Evolutionary conservation across 176 grass and related monocot genomes (phyloP).

Genomic region (Zea luxurians): DNA sequence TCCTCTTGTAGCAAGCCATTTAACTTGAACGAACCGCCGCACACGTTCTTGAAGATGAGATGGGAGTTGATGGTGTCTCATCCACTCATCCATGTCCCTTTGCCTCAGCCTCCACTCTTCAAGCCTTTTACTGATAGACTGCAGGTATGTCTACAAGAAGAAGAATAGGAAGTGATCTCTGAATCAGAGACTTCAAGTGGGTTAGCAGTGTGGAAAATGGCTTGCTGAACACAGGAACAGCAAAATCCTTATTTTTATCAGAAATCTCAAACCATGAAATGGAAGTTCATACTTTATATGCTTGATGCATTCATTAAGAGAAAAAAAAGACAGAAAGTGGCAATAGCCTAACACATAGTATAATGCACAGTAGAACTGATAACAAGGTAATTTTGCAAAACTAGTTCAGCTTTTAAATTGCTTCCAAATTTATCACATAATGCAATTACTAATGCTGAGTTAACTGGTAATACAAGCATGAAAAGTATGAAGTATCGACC

Average conservation of each 20-base stretch:
- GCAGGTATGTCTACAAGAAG: slow-evolving; percentile 70
- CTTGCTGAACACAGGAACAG: slow-evolving; percentile 1
- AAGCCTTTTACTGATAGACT: slow-evolving; percentile 77
- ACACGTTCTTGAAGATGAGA: slow-evolving; percentile 70
- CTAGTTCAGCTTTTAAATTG: slow-evolving; percentile 2
- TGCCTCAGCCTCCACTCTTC: slow-evolving; percentile 81
- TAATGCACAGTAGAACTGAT: not conserved
- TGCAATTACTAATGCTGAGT: not conserved
- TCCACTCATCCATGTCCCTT: slow-evolving; percentile 92
- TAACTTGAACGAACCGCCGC: slow-evolving; percentile 84
- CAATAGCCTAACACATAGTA: not conserved
- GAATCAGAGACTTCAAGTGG: slow-evolving; percentile 4
- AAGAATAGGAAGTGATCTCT: slow-evolving; percentile 1
- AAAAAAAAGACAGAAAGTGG: not conserved
- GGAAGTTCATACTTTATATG: not conserved
- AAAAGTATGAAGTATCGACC: not conserved
- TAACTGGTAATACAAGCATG: not conserved
- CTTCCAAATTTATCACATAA: not conserved
- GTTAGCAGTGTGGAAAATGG: not conserved
- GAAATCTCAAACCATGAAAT: slow-evolving; percentile 14
- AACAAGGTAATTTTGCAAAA: not conserved
- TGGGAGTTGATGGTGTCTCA: slow-evolving; percentile 83
- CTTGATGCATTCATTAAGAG: slow-evolving; percentile 1
- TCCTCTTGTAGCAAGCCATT: slow-evolving; percentile 90
- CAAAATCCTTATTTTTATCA: not conserved